Conservation (phyloP, 176 grass and related monocot genomes). For the Aegilops umbellulata region DNA sequence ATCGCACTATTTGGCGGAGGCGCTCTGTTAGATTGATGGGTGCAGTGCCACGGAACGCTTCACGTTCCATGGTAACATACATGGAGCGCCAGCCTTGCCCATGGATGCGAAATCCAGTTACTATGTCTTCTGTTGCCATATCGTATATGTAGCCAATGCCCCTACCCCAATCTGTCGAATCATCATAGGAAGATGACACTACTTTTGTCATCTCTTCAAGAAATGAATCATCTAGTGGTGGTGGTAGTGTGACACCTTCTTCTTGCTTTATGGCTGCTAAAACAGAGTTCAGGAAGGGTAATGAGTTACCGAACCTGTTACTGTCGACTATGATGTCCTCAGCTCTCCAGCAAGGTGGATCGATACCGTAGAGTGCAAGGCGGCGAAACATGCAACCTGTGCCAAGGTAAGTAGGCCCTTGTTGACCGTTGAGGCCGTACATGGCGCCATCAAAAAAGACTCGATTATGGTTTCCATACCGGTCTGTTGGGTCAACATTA, state of each 20-base stretch:
- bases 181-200: constrained; percentile 17
- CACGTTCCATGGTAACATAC: constrained; percentile 1
- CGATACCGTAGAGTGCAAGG: constrained; percentile 15
- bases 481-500: constrained; percentile 65
- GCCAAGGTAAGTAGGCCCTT: constrained; percentile 36
- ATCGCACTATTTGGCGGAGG: constrained; percentile 14
- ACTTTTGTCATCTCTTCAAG: not conserved
- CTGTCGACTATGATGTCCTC: not conserved
- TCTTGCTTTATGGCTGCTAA: not conserved
- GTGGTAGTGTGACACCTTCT: not conserved
- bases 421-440: constrained; percentile 45
- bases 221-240: not conserved
- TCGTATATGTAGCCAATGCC: constrained; percentile 28
- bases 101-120: constrained; percentile 26
- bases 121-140: constrained; percentile 43
- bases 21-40: constrained; percentile 31
- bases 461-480: constrained; percentile 81
- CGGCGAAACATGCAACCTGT: constrained; percentile 47
- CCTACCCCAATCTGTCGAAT: constrained; percentile 9
- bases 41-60: constrained; percentile 25
- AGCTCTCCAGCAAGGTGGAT: not conserved
- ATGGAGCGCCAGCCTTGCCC: constrained; percentile 27
- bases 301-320: not conserved
- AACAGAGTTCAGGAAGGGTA: not conserved
- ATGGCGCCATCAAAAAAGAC: constrained; percentile 84